Base-by-base conservation (phyloP, 2,329 filamentous ascomycete genomes). In the Metarhizium sp. region DNA sequence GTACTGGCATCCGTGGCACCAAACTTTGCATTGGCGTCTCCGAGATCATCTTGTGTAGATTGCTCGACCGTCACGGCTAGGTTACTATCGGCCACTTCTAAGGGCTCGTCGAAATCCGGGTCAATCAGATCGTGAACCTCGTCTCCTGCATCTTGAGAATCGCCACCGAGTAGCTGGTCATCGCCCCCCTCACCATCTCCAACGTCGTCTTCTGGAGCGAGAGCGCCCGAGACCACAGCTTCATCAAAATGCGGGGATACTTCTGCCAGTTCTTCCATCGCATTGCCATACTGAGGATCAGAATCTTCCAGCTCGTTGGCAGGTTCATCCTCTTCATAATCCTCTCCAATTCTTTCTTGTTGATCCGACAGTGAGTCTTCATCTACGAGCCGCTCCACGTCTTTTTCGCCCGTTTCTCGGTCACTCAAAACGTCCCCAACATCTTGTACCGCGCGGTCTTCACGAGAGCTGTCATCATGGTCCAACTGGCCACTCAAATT, bases 371-470 rank as follows among this genome's bases (percentile, higher is more conserved):
- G 10, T 14, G 13, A 38, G 25, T 40, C 30, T 11, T 42, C 32
- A 14, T 47, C 36, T 11, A 16, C 18, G 4, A 45, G n/a, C 18
- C 16, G 11, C n/a, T 54, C 49, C 18, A 20, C 14, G 16, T n/a
- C 10, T 47, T 51, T 36, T 6, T 8, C 49, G 36, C 14, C n/a
- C 11, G 55, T 13, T 32, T 42, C 45, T 25, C 34, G 6, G 8
- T 6, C 56, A 14, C 65, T 64, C 11, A 64, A 63, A 4, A 56
- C 49, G 40, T 64, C 61, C 25, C 62, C 59, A 11, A 59, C 56
- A 47, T 58, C 57, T 38, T 57, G 55, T 51, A 49, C 53, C 18
- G 50, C 43, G 3, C 59, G 51, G 46, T 57, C 55, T 43, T 57
- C 57, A 18, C 18, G 34, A 50, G 43, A 42, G 25, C 64, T 65